Conservation (phyloP, 108 stramenopile species). For the Aureococcus anophagefferens region DNA sequence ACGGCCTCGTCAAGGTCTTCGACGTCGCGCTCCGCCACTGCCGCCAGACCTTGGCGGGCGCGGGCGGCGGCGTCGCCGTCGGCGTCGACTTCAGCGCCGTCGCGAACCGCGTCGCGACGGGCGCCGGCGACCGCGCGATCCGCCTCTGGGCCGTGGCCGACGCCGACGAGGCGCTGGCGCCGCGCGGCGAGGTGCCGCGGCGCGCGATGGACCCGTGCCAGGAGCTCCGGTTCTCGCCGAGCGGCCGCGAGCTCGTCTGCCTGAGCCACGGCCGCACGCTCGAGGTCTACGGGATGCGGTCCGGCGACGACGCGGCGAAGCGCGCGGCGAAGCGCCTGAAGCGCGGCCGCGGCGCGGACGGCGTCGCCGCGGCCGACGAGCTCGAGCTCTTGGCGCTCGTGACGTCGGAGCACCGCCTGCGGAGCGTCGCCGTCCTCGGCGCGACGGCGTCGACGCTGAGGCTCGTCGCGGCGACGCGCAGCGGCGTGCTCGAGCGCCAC, state of each 20-base stretch:
- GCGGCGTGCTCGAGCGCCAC: not conserved
- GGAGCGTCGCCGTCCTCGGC: not conserved
- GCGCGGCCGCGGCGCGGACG: constrained; percentile 59
- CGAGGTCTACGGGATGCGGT: constrained; percentile 67
- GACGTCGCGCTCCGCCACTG: constrained; percentile 90
- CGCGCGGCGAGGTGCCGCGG: not conserved
- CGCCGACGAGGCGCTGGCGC: not conserved
- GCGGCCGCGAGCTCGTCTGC: constrained; percentile 16
- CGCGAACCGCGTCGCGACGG: constrained; percentile 67
- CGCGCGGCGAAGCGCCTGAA: constrained; percentile 68
- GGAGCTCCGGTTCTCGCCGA: not conserved
- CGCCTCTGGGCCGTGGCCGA: constrained; percentile 62
- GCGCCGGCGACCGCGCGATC: constrained; percentile 74
- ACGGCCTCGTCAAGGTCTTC: constrained; percentile 96
- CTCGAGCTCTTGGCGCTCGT: constrained; percentile 65
- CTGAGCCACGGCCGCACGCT: constrained; percentile 38
- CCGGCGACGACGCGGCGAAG: constrained; percentile 52
- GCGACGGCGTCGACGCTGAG: not conserved
- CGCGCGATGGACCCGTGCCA: constrained; percentile 5
- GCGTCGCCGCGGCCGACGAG: constrained; percentile 78
- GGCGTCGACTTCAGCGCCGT: constrained; percentile 22
- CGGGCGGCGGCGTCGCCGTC: constrained; percentile 3
- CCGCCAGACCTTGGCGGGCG: constrained; percentile 74
- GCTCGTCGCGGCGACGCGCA: constrained; percentile 3
- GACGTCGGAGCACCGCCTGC: constrained; percentile 23